Percentiles rank a stretch among this genome's conserved stretches.
Evolutionary conservation across 2,329 filamentous ascomycete genomes (phyloP).

Genomic region (Aspergillus cejpii): DNA sequence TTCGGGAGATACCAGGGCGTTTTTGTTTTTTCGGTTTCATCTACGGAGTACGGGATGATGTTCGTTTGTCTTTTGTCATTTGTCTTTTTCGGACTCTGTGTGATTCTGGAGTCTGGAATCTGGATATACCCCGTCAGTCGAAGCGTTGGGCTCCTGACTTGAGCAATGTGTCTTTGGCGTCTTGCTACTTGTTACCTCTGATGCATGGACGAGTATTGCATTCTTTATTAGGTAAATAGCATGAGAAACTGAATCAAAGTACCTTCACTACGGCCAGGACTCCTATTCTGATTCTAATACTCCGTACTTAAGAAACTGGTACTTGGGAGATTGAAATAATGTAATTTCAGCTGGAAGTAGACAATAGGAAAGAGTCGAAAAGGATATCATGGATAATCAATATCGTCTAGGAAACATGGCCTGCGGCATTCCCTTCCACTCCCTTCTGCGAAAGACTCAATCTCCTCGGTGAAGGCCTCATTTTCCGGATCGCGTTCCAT

Average conservation of each 20-base stretch:
- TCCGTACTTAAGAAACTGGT: no score
- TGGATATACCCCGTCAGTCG: conserved; percentile 22
- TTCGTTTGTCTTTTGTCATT: no score
- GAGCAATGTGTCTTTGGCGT: background rate
- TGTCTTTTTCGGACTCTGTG: conserved; percentile 1
- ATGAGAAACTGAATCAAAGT: no score
- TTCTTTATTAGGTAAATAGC: no score
- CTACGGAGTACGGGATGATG: no score
- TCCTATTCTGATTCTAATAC: no score
- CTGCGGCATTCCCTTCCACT: conserved; percentile 1
- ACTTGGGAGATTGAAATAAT: no score
- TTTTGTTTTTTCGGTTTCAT: conserved; percentile 1
- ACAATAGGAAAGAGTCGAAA: background rate
- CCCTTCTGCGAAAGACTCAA: background rate
- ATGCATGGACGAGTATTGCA: background rate
- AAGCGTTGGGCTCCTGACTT: conserved; percentile 19
- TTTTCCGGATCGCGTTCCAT: background rate
- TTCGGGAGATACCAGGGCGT: background rate
- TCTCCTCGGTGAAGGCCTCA: background rate
- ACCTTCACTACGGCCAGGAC: no score
- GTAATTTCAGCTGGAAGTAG: background rate
- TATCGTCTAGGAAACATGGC: conserved; percentile 8
- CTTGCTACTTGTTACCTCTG: background rate
- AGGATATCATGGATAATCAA: conserved; percentile 4
- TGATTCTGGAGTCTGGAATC: conserved; percentile 11